Evolutionary conservation across 768 basidiomycete species (phyloP).

Genomic region (Agrocybe chaxingu): DNA sequence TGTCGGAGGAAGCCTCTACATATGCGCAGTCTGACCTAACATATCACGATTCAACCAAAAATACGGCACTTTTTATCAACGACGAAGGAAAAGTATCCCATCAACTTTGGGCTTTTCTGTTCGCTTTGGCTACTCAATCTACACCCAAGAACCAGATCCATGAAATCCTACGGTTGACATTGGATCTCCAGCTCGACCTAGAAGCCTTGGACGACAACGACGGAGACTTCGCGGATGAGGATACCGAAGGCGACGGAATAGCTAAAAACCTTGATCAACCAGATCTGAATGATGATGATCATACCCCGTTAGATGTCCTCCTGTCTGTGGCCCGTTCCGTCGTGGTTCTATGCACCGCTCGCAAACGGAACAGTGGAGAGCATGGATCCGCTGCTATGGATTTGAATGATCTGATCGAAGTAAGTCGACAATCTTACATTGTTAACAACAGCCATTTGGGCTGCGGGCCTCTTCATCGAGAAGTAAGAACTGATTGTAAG

Average conservation of each 20-base stretch:
- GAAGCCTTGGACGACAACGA: slow-evolving; percentile 5
- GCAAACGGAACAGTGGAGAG: slow-evolving; percentile 27
- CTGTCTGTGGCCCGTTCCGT: slow-evolving; percentile 17
- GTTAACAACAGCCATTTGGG: too few relatives aligned
- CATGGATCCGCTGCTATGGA: slow-evolving; percentile 18
- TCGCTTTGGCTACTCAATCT: slow-evolving; percentile 2
- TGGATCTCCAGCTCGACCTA: slow-evolving; percentile 9
- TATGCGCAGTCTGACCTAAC: slow-evolving; percentile 15
- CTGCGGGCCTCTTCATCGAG: background rate
- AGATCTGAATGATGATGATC: too few relatives aligned
- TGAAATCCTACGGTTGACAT: background rate
- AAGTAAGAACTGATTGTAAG: slow-evolving; percentile 1
- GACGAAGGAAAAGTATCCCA: slow-evolving; percentile 50
- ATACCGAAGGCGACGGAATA: background rate
- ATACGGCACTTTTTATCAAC: slow-evolving; percentile 27
- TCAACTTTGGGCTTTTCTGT: slow-evolving; percentile 42
- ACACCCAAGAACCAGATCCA: background rate
- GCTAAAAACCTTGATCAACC: too few relatives aligned
- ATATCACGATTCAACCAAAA: slow-evolving; percentile 12
- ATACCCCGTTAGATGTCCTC: slow-evolving; percentile 1
- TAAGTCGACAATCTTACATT: slow-evolving; percentile 13
- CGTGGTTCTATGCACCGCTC: slow-evolving; percentile 27
- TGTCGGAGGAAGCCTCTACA: background rate
- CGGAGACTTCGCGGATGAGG: background rate
- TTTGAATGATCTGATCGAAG: slow-evolving; percentile 36